Evolutionary conservation across 2,329 filamentous ascomycete genomes (phyloP).

Genomic region (Penicillium sp.): DNA sequence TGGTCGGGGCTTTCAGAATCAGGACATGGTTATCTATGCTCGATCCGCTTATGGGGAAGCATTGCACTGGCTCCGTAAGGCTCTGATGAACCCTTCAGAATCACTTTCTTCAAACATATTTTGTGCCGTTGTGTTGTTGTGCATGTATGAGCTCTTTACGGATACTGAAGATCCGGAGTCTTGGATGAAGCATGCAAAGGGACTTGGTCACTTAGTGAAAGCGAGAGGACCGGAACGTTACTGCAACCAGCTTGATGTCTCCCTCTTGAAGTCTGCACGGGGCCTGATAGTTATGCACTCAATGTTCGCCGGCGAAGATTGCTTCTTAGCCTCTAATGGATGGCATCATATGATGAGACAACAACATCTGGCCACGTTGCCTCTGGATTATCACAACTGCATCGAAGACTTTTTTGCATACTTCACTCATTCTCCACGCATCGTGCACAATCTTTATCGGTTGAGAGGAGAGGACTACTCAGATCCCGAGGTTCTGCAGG

Average conservation of each 20-base stretch:
- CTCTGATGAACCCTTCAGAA: slow-evolving; percentile 19
- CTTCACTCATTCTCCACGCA: slow-evolving; percentile 26
- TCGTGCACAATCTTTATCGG: slow-evolving; percentile 26
- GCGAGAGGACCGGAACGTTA: slow-evolving; percentile 25
- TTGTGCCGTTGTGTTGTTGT: slow-evolving; percentile 31
- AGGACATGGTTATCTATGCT: slow-evolving; percentile 25
- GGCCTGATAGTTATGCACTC: slow-evolving; percentile 34
- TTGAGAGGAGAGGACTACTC: slow-evolving; percentile 19
- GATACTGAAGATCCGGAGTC: slow-evolving; percentile 24
- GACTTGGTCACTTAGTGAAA: slow-evolving; percentile 25
- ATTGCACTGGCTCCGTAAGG: slow-evolving; percentile 21
- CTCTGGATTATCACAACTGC: slow-evolving; percentile 13
- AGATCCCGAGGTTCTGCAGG: slow-evolving; percentile 6
- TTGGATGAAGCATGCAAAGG: slow-evolving; percentile 34
- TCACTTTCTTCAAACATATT: slow-evolving; percentile 27
- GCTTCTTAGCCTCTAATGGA: slow-evolving; percentile 23
- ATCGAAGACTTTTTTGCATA: slow-evolving; percentile 29
- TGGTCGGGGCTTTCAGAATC: slow-evolving; percentile 18
- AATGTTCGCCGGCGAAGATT: slow-evolving; percentile 28
- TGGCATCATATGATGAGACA: slow-evolving; percentile 29
- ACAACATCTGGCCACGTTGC: slow-evolving; percentile 15
- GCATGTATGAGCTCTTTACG: slow-evolving; percentile 32
- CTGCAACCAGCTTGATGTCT: slow-evolving; percentile 21
- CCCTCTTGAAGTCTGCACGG: slow-evolving; percentile 26
- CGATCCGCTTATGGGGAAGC: slow-evolving; percentile 27